A percentile compares a stretch with the other conserved stretches of the same genome.
These are phyloP conservation scores for Clausena lansium DNA, from an alignment of 345 rosid species.

Conservation along the genomic window DNA sequence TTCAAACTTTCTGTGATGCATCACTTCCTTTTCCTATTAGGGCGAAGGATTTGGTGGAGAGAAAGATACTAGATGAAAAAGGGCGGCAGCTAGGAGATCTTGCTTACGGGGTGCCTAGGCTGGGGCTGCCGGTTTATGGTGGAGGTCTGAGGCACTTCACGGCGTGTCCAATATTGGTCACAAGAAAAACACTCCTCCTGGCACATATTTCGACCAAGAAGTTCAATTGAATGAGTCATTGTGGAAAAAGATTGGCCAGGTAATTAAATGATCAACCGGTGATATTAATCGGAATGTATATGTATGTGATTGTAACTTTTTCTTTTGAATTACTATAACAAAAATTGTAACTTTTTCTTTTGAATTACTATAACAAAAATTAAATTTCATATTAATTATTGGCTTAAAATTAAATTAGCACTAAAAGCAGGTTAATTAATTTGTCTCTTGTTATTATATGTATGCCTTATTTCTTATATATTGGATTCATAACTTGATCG, in stretches of 20 bases:
- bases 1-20: conserved; percentile 23
- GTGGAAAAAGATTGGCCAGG: conserved; percentile 48
- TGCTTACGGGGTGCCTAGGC: neutral
- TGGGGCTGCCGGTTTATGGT: conserved; percentile 13
- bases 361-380: too few species aligned
- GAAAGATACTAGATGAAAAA: conserved; percentile 30
- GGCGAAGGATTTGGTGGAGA: conserved; percentile 31
- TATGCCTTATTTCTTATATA: too few species aligned
- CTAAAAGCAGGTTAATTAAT: conserved; percentile 39
- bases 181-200: conserved; percentile 20
- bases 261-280: conserved; percentile 31
- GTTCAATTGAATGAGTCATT: conserved; percentile 37
- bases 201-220: conserved; percentile 37
- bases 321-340: too few species aligned
- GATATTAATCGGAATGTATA: conserved; percentile 4
- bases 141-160: conserved; percentile 54
- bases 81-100: conserved; percentile 23
- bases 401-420: too few species aligned
- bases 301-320: too few species aligned
- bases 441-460: too few species aligned
- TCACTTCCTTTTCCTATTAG: too few species aligned
- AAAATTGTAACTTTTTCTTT: too few species aligned
- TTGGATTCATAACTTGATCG: too few species aligned
- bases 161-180: conserved; percentile 43
- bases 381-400: conserved; percentile 5